Evolutionary conservation across 1,139 yeast genomes (phyloP).

Genomic region (Yamadazyma mexicana): DNA sequence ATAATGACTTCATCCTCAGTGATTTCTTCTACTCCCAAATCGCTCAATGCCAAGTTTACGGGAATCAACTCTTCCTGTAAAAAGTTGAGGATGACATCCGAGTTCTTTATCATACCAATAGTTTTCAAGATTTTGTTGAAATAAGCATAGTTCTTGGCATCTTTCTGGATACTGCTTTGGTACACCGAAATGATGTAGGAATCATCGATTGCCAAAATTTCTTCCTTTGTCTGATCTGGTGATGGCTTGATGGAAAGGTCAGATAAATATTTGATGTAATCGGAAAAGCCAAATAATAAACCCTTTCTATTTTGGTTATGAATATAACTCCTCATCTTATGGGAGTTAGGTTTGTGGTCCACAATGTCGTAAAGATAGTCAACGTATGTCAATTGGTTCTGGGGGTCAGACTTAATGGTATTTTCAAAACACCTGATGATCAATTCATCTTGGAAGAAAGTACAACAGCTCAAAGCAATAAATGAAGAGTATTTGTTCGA

Average conservation of each 20-base stretch:
- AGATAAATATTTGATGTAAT: slow-evolving; percentile 55
- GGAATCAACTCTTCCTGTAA: slow-evolving; percentile 57
- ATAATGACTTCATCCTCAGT: slow-evolving; percentile 76
- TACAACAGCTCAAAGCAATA: slow-evolving; percentile 60
- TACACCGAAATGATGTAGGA: slow-evolving; percentile 49
- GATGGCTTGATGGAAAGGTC: slow-evolving; percentile 41
- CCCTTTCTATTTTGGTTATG: slow-evolving; percentile 44
- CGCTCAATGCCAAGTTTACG: slow-evolving; percentile 56
- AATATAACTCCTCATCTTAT: slow-evolving; percentile 45
- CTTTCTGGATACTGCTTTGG: slow-evolving; percentile 33
- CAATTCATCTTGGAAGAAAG: slow-evolving; percentile 60
- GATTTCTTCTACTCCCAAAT: slow-evolving; percentile 59
- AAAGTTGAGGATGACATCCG: slow-evolving; percentile 41
- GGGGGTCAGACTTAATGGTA: slow-evolving; percentile 53
- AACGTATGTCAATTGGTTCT: slow-evolving; percentile 58
- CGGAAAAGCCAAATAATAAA: slow-evolving; percentile 57
- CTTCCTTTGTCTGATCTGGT: slow-evolving; percentile 5
- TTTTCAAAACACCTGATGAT: slow-evolving; percentile 63
- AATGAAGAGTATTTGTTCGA: slow-evolving; percentile 28
- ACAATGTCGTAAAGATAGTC: slow-evolving; percentile 50
- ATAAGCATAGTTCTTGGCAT: slow-evolving; percentile 36
- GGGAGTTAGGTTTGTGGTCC: slow-evolving; percentile 14
- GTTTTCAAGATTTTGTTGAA: slow-evolving; percentile 37
- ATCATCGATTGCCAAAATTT: slow-evolving; percentile 32
- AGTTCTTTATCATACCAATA: slow-evolving; percentile 48